Percentiles rank a stretch among this genome's conserved stretches.
Evolutionary conservation across 305 asterid genomes (phyloP).

Genomic region (Rubia balearica): DNA sequence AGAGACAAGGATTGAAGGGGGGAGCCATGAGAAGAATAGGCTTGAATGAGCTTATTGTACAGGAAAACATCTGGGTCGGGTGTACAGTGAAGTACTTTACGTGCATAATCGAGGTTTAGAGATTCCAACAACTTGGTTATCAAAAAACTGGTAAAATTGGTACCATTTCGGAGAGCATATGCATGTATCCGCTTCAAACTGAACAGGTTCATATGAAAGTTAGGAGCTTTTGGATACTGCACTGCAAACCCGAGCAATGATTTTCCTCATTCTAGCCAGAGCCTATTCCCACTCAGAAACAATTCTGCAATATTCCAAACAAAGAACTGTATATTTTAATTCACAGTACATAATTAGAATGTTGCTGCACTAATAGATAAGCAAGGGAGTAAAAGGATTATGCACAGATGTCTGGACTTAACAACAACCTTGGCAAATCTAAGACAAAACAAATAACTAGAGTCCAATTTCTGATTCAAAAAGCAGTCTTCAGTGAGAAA

Average conservation of each 20-base stretch:
- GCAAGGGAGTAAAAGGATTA: not conserved
- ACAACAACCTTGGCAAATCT: not conserved
- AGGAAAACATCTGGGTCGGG: not conserved
- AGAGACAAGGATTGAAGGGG: not conserved
- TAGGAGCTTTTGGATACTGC: not conserved
- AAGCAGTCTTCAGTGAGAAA: too few relatives aligned
- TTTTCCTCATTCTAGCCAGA: not conserved
- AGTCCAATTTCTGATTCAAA: too few relatives aligned
- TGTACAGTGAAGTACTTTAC: not conserved
- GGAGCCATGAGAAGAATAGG: not conserved
- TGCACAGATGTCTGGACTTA: not conserved
- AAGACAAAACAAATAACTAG: not conserved
- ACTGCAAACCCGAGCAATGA: not conserved
- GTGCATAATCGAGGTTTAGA: not conserved
- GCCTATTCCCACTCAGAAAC: constrained; percentile 53
- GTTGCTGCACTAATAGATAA: not conserved
- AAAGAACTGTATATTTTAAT: too few relatives aligned
- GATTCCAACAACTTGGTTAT: not conserved
- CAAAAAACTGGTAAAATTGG: not conserved
- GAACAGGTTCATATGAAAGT: not conserved
- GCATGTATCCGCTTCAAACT: not conserved
- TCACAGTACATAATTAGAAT: not conserved
- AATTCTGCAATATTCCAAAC: constrained; percentile 55
- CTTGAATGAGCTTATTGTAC: constrained; percentile 1
- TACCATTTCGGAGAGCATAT: not conserved